A percentile compares a stretch with the other conserved stretches of the same genome.
Conservation (phyloP, 2,329 filamentous ascomycete genomes). For the Penicillium sp. region DNA sequence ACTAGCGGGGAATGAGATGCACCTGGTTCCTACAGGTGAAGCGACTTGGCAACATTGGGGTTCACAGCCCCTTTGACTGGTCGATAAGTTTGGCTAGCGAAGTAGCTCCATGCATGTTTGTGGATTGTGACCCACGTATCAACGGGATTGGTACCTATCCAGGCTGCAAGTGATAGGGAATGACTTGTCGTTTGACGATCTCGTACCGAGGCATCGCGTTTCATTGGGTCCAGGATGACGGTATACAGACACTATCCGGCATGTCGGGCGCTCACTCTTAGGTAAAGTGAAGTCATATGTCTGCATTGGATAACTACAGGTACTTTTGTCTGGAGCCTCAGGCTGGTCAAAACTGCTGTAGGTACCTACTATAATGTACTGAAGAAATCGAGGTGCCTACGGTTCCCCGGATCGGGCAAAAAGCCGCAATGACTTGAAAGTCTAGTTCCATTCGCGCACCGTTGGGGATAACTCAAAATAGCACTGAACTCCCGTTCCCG, state of each 20-base stretch:
- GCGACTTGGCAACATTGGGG: not conserved
- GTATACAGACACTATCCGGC: not conserved
- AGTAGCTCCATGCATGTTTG: not conserved
- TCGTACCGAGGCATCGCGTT: not conserved
- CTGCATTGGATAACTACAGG: not conserved
- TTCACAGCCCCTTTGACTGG: not conserved
- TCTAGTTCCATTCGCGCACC: not conserved
- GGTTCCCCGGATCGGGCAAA: not conserved
- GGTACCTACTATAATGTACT: not conserved
- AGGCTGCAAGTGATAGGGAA: not conserved
- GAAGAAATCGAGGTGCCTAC: not conserved
- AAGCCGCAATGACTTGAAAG: not conserved
- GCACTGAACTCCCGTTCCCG: slow-evolving; percentile 30
- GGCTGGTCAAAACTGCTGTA: not conserved
- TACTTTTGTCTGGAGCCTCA: not conserved
- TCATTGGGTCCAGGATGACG: not conserved
- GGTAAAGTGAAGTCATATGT: not conserved
- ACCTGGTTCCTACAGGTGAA: not conserved
- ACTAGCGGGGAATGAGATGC: not conserved
- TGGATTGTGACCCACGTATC: not conserved
- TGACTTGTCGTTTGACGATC: not conserved
- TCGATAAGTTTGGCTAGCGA: not conserved
- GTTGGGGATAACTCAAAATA: slow-evolving; percentile 12
- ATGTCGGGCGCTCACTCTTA: not conserved
- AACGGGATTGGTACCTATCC: not conserved